A percentile compares a stretch with the other conserved stretches of the same genome.
phyloP scores from a whole-genome alignment of 371 early-diverging fungal species.

The Rhizopus stolonifer region DNA sequence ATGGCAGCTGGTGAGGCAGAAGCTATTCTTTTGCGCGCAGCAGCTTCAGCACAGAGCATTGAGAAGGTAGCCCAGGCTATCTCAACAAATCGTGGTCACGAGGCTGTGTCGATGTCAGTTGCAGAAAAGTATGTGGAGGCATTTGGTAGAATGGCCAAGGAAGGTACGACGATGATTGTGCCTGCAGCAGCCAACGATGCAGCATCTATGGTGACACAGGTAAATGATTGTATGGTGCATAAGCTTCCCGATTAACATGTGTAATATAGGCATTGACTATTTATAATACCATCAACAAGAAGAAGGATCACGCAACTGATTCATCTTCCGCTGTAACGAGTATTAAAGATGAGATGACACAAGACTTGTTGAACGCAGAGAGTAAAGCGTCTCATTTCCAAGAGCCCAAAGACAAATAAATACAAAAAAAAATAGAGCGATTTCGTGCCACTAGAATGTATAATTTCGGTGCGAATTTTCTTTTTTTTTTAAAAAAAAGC shows the following conservation, averaged over 20 bases:
- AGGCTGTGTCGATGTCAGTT: constrained; percentile 90
- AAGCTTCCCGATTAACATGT: background rate
- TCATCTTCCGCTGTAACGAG: constrained; percentile 4
- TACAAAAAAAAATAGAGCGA: background rate
- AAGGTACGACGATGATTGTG: constrained; percentile 91
- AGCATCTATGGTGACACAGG: constrained; percentile 84
- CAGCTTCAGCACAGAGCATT: constrained; percentile 84
- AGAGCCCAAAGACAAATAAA: constrained; percentile 18
- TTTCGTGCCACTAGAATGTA: background rate
- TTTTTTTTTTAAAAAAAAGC: background rate
- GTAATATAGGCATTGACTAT: constrained; percentile 48
- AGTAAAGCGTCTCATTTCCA: constrained; percentile 28
- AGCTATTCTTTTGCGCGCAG: constrained; percentile 84
- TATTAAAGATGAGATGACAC: constrained; percentile 38
- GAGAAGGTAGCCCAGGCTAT: constrained; percentile 81
- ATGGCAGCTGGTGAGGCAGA: constrained; percentile 87
- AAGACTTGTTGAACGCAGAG: constrained; percentile 32
- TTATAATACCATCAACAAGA: constrained; percentile 51
- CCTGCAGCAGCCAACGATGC: constrained; percentile 85
- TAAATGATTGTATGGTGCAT: constrained; percentile 6
- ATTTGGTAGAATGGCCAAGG: constrained; percentile 90
- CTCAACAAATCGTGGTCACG: constrained; percentile 63
- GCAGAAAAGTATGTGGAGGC: constrained; percentile 98
- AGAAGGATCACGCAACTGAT: constrained; percentile 17
- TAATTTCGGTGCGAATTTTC: background rate